Evolutionary conservation across 148 eudicot species (phyloP).

Genomic region (Pharnaceum exiguum): DNA sequence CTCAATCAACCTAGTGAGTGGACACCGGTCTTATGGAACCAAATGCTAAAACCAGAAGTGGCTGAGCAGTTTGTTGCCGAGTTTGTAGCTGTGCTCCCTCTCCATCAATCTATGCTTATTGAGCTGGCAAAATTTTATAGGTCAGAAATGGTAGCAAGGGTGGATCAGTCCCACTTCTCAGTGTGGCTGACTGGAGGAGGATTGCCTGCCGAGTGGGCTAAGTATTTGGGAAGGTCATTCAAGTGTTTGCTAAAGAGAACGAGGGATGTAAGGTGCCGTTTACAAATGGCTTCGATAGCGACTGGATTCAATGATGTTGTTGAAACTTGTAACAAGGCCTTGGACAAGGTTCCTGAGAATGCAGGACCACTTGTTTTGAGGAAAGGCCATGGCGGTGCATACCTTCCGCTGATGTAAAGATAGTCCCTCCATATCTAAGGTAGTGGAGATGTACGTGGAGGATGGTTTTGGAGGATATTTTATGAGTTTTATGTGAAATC

Average conservation of each 20-base stretch:
- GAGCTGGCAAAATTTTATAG: constrained; percentile 83
- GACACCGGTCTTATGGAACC: constrained; percentile 94
- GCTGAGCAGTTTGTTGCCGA: constrained; percentile 83
- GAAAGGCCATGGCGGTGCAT: constrained; percentile 97
- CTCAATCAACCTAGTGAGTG: constrained; percentile 96
- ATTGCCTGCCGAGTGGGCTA: constrained; percentile 85
- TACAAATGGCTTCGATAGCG: constrained; percentile 69
- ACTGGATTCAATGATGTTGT: constrained; percentile 79
- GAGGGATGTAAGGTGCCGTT: constrained; percentile 66
- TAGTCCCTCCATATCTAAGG: background rate
- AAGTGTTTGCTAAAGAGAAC: constrained; percentile 87
- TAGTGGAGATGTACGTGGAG: background rate
- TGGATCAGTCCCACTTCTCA: constrained; percentile 84
- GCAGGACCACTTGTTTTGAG: constrained; percentile 89
- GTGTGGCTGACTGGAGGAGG: constrained; percentile 93
- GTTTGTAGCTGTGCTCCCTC: constrained; percentile 90
- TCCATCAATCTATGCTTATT: constrained; percentile 69
- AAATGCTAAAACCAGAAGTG: constrained; percentile 88
- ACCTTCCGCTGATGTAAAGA: constrained; percentile 66
- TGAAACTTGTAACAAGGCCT: constrained; percentile 48
- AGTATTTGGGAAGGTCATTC: constrained; percentile 79
- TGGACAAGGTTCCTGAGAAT: constrained; percentile 93
- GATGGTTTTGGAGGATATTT: background rate
- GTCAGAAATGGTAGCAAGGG: constrained; percentile 84
- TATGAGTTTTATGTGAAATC: background rate